phyloP scores from a whole-genome alignment of 202 grass and related monocot species.

The Musa balbisiana region DNA sequence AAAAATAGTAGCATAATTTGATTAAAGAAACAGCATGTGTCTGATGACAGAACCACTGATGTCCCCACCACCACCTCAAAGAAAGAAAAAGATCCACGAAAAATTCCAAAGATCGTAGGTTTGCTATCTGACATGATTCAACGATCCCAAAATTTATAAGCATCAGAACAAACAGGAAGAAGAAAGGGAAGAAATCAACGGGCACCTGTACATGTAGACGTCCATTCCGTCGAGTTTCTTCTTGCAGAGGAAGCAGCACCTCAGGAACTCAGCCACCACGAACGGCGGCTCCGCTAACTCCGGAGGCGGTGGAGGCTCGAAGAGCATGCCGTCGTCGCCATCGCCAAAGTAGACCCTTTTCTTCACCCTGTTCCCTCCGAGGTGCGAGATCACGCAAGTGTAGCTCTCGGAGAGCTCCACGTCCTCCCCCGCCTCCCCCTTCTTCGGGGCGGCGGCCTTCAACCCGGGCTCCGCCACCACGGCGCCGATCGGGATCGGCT shows the following conservation, averaged over 20 bases:
- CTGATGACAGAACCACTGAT: neutral
- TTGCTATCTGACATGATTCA: neutral
- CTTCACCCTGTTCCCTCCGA: slow-evolving; percentile 27
- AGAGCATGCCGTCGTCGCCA: slow-evolving; percentile 16
- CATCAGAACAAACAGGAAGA: neutral
- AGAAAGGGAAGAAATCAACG: too few relatives aligned
- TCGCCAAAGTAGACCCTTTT: slow-evolving; percentile 44
- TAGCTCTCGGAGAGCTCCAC: slow-evolving; percentile 58
- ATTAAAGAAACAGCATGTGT: neutral
- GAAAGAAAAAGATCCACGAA: neutral
- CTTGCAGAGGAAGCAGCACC: slow-evolving; percentile 42
- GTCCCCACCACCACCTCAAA: neutral
- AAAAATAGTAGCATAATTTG: neutral
- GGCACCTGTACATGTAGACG: slow-evolving; percentile 64
- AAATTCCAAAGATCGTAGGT: neutral
- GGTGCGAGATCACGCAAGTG: slow-evolving; percentile 59
- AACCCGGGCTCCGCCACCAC: slow-evolving; percentile 6
- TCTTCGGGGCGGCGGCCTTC: neutral
- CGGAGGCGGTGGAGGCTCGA: neutral
- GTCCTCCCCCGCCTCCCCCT: slow-evolving; percentile 22
- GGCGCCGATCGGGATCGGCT: slow-evolving; percentile 41
- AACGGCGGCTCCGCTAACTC: neutral
- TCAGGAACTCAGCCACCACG: slow-evolving; percentile 41
- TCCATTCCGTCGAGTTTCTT: slow-evolving; percentile 55
- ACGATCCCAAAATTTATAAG: neutral